Evolutionary conservation across 768 basidiomycete species (phyloP).

Genomic region (Lactarius psammicola): DNA sequence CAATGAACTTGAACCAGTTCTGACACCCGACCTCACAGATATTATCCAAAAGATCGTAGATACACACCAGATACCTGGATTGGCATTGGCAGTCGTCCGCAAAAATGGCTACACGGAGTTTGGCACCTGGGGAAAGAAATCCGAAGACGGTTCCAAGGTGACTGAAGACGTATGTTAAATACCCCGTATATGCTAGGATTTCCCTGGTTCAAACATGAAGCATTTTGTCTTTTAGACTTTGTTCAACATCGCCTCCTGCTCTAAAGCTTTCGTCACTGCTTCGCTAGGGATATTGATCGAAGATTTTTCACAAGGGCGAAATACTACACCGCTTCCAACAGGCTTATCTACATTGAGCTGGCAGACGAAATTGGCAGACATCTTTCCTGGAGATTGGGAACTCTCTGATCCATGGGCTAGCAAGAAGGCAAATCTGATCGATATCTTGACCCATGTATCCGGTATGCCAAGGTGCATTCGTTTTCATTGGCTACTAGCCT

Average conservation of each 20-base stretch:
- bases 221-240: slow-evolving; percentile 35
- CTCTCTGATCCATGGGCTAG: slow-evolving; percentile 44
- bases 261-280: no score
- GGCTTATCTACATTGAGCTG: no score
- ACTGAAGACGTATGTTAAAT: slow-evolving; percentile 17
- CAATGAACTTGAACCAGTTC: background rate
- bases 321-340: slow-evolving; percentile 18
- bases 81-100: slow-evolving; percentile 8
- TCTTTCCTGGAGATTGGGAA: slow-evolving; percentile 35
- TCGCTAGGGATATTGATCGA: no score
- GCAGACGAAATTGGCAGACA: no score
- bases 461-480: slow-evolving; percentile 39
- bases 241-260: slow-evolving; percentile 28
- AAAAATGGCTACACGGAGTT: slow-evolving; percentile 33
- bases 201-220: no score
- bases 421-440: slow-evolving; percentile 38
- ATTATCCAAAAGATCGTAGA: slow-evolving; percentile 2
- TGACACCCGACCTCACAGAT: slow-evolving; percentile 5
- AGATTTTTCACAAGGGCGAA: slow-evolving; percentile 31
- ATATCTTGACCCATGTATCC: slow-evolving; percentile 43
- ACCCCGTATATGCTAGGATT: no score
- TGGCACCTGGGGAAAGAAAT: slow-evolving; percentile 38
- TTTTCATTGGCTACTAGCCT: background rate
- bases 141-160: slow-evolving; percentile 37
- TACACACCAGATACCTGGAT: slow-evolving; percentile 6